Conservation (phyloP, 108 stramenopile genomes). For the Aurantiochytrium sp. region DNA sequence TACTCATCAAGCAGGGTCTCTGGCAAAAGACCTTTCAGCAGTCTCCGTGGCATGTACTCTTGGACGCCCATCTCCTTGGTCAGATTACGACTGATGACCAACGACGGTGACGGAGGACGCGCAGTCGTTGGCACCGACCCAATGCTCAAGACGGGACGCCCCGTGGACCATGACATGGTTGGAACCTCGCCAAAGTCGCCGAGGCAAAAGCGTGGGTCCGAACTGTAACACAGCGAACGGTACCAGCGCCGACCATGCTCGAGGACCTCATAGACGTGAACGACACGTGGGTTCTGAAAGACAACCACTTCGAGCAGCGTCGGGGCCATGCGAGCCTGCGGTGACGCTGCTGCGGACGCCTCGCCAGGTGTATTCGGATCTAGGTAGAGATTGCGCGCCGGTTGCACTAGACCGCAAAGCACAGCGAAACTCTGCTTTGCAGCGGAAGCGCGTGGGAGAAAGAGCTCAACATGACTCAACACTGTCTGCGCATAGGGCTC, state of each 20-base stretch:
- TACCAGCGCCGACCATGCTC: conserved; percentile 90
- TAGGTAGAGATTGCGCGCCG: background rate
- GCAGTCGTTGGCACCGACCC: conserved; percentile 74
- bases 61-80: conserved; percentile 72
- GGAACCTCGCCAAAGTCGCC: conserved; percentile 82
- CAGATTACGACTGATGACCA: conserved; percentile 74
- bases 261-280: conserved; percentile 86
- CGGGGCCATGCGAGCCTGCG: conserved; percentile 34
- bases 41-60: conserved; percentile 69
- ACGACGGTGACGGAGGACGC: conserved; percentile 60
- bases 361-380: conserved; percentile 50
- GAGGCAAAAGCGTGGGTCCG: conserved; percentile 73
- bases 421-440: conserved; percentile 71
- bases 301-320: conserved; percentile 94
- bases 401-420: conserved; percentile 75
- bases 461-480: conserved; percentile 76
- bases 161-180: conserved; percentile 73
- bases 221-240: conserved; percentile 80
- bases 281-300: conserved; percentile 76
- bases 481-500: conserved; percentile 71
- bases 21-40: conserved; percentile 82
- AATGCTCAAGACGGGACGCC: conserved; percentile 69
- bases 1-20: conserved; percentile 81
- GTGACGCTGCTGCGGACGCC: conserved; percentile 20
- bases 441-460: conserved; percentile 67